These are phyloP conservation scores for Letharia lupina DNA, from an alignment of 495 filamentous ascomycete species.

Conservation along the genomic window DNA sequence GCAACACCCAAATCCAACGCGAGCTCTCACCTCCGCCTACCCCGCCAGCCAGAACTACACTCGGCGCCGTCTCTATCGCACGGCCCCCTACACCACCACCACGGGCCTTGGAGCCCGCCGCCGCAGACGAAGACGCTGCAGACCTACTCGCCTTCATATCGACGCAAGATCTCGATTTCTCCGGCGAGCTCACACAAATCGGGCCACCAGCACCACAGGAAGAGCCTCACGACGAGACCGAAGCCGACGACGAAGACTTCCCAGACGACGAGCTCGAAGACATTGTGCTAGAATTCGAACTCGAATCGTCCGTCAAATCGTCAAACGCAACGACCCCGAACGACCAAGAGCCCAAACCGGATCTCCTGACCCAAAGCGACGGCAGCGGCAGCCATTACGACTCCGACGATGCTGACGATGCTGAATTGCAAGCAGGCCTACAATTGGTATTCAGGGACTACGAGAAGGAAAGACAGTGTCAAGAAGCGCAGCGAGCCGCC, in stretches of 20 bases:
- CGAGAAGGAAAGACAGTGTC: background rate
- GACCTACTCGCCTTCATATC: constrained; percentile 19
- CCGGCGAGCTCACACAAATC: constrained; percentile 3
- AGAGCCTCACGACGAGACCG: background rate
- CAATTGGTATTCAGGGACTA: background rate
- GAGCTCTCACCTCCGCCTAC: constrained; percentile 19
- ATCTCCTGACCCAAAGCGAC: background rate
- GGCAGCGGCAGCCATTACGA: background rate
- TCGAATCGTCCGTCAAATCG: background rate
- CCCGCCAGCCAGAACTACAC: background rate
- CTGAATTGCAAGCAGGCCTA: background rate
- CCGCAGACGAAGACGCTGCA: background rate
- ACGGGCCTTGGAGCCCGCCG: background rate
- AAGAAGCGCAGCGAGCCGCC: background rate
- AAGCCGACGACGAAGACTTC: constrained; percentile 15
- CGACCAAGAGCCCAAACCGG: background rate
- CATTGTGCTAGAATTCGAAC: constrained; percentile 2
- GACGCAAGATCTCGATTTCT: constrained; percentile 25
- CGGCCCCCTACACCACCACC: background rate
- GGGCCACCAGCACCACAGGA: background rate
- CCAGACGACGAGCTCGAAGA: constrained; percentile 16
- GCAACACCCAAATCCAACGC: constrained; percentile 26
- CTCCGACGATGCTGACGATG: background rate
- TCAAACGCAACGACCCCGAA: background rate
- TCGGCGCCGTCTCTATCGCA: background rate